A percentile compares a stretch with the other conserved stretches of the same genome.
phyloP scores from a whole-genome alignment of 768 basidiomycete species.

The Coprinopsis sp. region DNA sequence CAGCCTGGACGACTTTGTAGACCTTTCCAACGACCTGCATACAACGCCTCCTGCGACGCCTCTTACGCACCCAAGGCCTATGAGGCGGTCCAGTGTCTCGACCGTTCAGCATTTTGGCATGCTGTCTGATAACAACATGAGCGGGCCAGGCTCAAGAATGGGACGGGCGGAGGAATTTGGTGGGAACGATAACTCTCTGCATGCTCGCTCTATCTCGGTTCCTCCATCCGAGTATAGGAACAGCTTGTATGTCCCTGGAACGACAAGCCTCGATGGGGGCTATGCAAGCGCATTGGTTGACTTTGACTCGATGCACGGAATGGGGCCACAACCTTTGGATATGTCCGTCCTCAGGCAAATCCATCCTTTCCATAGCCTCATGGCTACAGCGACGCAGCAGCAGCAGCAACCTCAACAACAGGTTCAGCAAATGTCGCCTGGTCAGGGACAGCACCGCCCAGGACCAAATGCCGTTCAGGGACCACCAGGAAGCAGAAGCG shows the following conservation, averaged over 20 bases:
- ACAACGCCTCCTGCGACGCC: conserved; percentile 65
- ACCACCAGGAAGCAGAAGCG: not conserved
- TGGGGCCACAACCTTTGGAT: not conserved
- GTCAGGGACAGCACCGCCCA: not conserved
- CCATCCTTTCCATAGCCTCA: too few relatives aligned
- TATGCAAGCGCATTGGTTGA: conserved; percentile 9
- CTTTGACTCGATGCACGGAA: conserved; percentile 4
- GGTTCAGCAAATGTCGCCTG: too few relatives aligned
- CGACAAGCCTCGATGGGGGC: not conserved
- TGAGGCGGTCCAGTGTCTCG: conserved; percentile 24
- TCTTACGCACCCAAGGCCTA: conserved; percentile 37
- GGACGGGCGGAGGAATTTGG: not conserved
- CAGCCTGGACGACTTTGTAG: conserved; percentile 63
- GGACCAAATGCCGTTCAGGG: too few relatives aligned
- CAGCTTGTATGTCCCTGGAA: not conserved
- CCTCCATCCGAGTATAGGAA: conserved; percentile 20
- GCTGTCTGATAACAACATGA: too few relatives aligned
- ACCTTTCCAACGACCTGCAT: conserved; percentile 40
- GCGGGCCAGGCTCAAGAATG: not conserved
- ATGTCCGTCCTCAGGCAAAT: too few relatives aligned
- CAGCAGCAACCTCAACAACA: not conserved
- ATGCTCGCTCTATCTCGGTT: conserved; percentile 50
- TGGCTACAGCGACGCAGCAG: not conserved
- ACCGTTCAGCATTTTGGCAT: conserved; percentile 17
- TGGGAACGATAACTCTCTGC: conserved; percentile 17